Conservation (phyloP, 2,329 filamentous ascomycete genomes). For the Helotiales sp. region DNA sequence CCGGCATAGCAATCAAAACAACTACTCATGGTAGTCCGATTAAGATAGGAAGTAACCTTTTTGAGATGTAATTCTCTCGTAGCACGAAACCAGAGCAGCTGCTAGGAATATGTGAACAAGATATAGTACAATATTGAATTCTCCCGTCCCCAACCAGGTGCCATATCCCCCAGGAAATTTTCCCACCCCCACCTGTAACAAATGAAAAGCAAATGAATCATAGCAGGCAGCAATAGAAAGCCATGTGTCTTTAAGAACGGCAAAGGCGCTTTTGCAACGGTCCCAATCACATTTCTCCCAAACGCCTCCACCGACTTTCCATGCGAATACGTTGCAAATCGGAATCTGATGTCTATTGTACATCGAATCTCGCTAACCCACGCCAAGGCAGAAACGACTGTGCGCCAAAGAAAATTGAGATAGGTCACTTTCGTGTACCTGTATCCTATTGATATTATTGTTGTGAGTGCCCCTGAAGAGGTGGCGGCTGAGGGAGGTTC, state of each 20-base stretch:
- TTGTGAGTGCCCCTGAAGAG: constrained; percentile 33
- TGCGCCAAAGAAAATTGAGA: constrained; percentile 32
- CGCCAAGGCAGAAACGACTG: constrained; percentile 36
- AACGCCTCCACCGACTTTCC: constrained; percentile 33
- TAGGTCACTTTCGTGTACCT: constrained; percentile 37
- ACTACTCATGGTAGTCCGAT: neutral
- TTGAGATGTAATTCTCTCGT: neutral
- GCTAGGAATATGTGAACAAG: constrained; percentile 12
- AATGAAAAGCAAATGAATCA: constrained; percentile 15
- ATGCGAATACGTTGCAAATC: constrained; percentile 16
- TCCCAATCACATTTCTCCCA: constrained; percentile 20
- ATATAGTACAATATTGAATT: constrained; percentile 9
- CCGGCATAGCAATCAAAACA: neutral
- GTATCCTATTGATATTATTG: constrained; percentile 33
- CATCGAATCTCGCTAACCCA: constrained; percentile 36
- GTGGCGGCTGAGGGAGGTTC: constrained; percentile 28
- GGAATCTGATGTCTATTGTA: constrained; percentile 34
- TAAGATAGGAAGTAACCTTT: neutral
- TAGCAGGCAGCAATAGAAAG: constrained; percentile 20
- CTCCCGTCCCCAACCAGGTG: neutral
- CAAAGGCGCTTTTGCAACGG: constrained; percentile 15
- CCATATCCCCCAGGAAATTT: neutral
- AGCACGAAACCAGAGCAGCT: neutral
- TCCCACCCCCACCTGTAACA: constrained; percentile 14
- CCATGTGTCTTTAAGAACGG: constrained; percentile 13